Evolutionary conservation across 139 green algal species (phyloP).

Genomic region (Micractinium sp.): DNA sequence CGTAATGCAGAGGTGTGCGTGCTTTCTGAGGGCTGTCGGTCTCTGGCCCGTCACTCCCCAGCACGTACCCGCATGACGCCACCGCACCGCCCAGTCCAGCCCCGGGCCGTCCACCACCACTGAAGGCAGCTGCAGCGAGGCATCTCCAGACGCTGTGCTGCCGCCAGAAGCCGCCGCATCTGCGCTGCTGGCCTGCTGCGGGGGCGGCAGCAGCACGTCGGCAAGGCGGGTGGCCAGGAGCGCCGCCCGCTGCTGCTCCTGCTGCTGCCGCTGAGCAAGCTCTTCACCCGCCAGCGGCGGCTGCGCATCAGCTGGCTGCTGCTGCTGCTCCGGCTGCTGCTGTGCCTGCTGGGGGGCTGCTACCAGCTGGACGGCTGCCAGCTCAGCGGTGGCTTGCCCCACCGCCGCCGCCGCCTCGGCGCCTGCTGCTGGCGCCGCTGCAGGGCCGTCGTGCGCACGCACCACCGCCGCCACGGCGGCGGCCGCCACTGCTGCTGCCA

Average conservation of each 20-base stretch:
- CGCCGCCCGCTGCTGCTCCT: conserved; percentile 19
- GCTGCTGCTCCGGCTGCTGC: conserved; percentile 1
- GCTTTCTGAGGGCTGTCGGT: no score
- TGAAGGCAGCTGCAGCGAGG: not conserved
- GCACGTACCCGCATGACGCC: conserved; percentile 47
- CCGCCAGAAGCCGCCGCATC: not conserved
- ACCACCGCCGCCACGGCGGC: not conserved
- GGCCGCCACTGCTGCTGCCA: not conserved
- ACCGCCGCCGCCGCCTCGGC: not conserved
- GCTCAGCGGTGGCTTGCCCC: not conserved
- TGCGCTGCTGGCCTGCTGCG: not conserved
- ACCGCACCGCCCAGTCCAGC: conserved; percentile 55
- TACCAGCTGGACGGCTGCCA: not conserved
- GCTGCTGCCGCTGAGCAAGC: not conserved
- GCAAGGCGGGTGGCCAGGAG: conserved; percentile 21
- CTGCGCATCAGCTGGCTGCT: not conserved
- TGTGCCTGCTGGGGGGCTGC: not conserved
- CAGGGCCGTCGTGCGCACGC: not conserved
- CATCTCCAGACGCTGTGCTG: not conserved
- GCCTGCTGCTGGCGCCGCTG: no score
- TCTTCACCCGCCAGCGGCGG: not conserved
- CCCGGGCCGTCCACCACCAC: not conserved
- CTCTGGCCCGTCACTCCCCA: no score
- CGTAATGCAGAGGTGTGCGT: no score
- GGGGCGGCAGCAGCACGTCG: conserved; percentile 16